These are phyloP conservation scores for Borovskyia barvae DNA, from an alignment of 208 protist genomes.

Conservation along the genomic window DNA sequence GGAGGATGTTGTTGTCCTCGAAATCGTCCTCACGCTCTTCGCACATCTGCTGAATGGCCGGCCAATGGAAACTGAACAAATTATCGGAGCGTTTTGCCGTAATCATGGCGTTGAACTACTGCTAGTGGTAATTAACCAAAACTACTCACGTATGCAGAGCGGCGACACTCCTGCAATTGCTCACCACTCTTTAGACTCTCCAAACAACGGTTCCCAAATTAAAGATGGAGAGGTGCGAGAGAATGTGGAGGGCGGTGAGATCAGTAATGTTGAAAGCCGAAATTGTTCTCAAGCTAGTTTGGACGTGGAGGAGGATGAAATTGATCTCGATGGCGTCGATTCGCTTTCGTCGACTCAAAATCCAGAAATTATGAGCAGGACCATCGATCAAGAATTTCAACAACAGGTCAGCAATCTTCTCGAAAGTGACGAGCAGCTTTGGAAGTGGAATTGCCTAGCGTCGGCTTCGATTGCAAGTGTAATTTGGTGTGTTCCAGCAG, in stretches of 20 bases:
- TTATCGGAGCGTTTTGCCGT: constrained; percentile 74
- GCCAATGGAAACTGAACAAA: constrained; percentile 30
- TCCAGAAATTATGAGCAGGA: background rate
- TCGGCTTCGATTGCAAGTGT: constrained; percentile 56
- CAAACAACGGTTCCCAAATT: background rate
- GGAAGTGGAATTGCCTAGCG: constrained; percentile 80
- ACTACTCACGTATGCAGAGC: constrained; percentile 46
- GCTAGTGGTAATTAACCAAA: constrained; percentile 84
- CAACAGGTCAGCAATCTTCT: constrained; percentile 51
- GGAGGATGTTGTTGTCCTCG: constrained; percentile 69
- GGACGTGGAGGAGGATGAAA: constrained; percentile 16
- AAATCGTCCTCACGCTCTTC: constrained; percentile 76
- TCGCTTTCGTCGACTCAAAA: background rate
- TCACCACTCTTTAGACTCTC: background rate
- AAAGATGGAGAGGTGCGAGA: background rate
- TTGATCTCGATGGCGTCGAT: constrained; percentile 21
- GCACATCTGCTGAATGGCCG: constrained; percentile 54
- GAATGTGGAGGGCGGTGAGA: background rate
- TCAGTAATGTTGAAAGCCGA: no score
- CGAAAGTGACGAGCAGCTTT: constrained; percentile 76
- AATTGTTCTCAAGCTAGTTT: background rate
- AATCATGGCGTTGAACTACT: constrained; percentile 85
- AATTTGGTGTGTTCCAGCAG: constrained; percentile 44
- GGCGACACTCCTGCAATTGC: background rate
- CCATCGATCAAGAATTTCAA: constrained; percentile 44